Base-by-base conservation (phyloP, 1,284 basidiomycete species). In the Golubevia pallescens region DNA sequence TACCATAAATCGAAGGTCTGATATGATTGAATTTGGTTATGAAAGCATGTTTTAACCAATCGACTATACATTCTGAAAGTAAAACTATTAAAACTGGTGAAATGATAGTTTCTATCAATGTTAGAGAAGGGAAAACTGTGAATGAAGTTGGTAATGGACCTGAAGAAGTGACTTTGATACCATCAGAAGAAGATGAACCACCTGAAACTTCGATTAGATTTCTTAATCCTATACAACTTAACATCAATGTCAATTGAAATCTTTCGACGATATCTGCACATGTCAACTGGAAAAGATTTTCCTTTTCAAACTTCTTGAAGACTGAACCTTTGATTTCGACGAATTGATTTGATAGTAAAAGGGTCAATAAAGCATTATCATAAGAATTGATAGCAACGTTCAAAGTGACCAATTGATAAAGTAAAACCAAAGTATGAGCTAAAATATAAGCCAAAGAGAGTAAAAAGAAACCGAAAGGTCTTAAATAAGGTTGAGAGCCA, bases 221-320 rank as follows among this genome's bases (percentile, higher is more conserved):
- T 24, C 97, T 92, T 70, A 96, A 90, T 0, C 94, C 95, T 58
- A 99, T 95, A 19, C 95, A 91, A 53, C 90, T 88, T 5, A 99
- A 90, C 94, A 99, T 97, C 16, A 98, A 86, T 6, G 91, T 89
- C 3, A 99, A 89, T 5, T 94, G 95, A 81, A 99, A 99, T 1
- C 97, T 92, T 86, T 99, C 97, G 28, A 99, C 97, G 70, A 99
- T 97, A 86, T 99, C 97, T 58, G 82, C 82, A 63, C 82, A 85
- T 20, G 95, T 97, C 71, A 99, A 95, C 86, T 99, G 97, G 84
- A 99, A 98, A n/a, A 99, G 89, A 80, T 93, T 98, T 81, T 99
- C 97, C 86, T 98, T 99, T 86, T 99, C 97, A 77, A 99, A 99
- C 86, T 93, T 98, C 87, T 99, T 99, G 90, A 99, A 99, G 0